Evolutionary conservation across 768 basidiomycete species (phyloP), one percentile per base, ranked within the genome.

Genomic region (Harrya chromipes): DNA sequence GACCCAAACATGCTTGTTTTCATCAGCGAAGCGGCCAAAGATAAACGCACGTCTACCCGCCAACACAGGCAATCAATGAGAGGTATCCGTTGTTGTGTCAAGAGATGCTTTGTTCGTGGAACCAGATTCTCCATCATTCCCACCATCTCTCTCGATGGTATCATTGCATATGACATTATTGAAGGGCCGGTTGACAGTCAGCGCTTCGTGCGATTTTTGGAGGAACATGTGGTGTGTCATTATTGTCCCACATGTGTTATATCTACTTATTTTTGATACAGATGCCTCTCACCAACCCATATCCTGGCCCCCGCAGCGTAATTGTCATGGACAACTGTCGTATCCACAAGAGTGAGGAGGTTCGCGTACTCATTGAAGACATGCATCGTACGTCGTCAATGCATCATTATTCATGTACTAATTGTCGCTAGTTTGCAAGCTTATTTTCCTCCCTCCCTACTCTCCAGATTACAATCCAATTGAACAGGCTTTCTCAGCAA

Each of bases 391-490:
- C 44, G 54, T 48, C 11, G 7, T 16, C 21, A 21, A 29, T 34
- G 19, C 4, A 21, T 17, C 9, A 10, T 14, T 9, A 10, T 40
- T 14, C 20, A 29, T 29, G 4, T 42, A 16, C 36, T 48, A 10
- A 54, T 24, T 47, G 4, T 49, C 13, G 46, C 4, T 45, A 56
- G 65, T 56, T 0, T 66, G 59, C 40, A 59, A 51, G 9, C 62
- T 66, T 3, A 53, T 64, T n/a, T 67, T 50, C 39, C 43, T 70
- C 0, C 67, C 64, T 0, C 65, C 64, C 1, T 46, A 51, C 33
- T 51, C 26, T 3, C 39, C 26, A 0, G n/a, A 51, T 29, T 51
- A 47, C 65, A 65, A 71, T 27, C 70, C 61, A 0, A 70, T 72
- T 36, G 62, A 70, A 29, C 42, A 67, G 70, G 52, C 43, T 2